Evolutionary conservation across 1,139 yeast species (phyloP).

Genomic region (Blastobotrys arbuscula): DNA sequence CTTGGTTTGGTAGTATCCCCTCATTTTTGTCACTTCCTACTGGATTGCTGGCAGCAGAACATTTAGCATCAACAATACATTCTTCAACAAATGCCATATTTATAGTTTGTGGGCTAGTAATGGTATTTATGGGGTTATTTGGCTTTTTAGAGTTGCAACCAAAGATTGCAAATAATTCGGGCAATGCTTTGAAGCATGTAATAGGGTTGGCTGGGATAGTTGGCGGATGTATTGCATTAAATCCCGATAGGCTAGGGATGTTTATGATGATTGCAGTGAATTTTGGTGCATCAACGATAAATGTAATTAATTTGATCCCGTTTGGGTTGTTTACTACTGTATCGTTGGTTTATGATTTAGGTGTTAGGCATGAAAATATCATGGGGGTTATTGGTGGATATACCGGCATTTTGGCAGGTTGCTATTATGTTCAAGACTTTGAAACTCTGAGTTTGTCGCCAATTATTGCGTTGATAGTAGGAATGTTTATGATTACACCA

Average conservation of each 20-base stretch:
- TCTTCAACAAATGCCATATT: slow-evolving; percentile 18
- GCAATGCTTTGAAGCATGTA: slow-evolving; percentile 18
- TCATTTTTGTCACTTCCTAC: slow-evolving; percentile 36
- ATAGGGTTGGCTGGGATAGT: slow-evolving; percentile 23
- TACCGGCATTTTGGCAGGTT: slow-evolving; percentile 17
- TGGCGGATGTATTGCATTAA: slow-evolving; percentile 21
- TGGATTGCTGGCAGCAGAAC: slow-evolving; percentile 29
- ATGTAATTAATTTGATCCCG: slow-evolving; percentile 11
- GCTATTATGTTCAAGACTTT: slow-evolving; percentile 17
- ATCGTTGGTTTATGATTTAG: slow-evolving; percentile 20
- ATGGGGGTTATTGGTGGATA: slow-evolving; percentile 18
- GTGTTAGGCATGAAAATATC: not conserved
- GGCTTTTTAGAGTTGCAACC: slow-evolving; percentile 21
- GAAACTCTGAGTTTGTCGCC: not conserved
- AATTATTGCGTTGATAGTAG: not conserved
- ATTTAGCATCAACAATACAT: slow-evolving; percentile 9
- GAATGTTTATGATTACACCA: slow-evolving; percentile 7
- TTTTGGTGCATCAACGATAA: slow-evolving; percentile 16
- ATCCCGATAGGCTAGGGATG: slow-evolving; percentile 24
- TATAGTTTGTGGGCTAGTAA: slow-evolving; percentile 25
- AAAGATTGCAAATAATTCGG: slow-evolving; percentile 4
- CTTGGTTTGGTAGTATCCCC: slow-evolving; percentile 32
- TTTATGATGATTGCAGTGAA: slow-evolving; percentile 24
- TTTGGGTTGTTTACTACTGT: slow-evolving; percentile 17
- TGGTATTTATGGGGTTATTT: slow-evolving; percentile 25